These are phyloP conservation scores for Ramularia collo-cygni DNA, from an alignment of 2,329 filamentous ascomycete genomes.

Conservation along the genomic window DNA sequence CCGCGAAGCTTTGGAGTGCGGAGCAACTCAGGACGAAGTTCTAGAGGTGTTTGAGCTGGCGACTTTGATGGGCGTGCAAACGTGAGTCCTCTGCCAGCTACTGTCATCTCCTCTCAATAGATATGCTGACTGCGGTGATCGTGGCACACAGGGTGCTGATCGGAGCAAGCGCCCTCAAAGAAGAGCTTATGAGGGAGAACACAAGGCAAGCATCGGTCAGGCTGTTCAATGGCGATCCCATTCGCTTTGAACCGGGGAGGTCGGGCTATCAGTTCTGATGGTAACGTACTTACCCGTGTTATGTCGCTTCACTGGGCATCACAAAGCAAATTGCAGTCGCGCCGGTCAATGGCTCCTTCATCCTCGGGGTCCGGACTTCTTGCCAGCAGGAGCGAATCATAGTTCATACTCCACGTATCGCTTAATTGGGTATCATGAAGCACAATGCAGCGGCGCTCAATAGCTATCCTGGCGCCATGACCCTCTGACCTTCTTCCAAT, in stretches of 20 bases:
- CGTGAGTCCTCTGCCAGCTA: neutral
- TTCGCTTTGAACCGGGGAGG: neutral
- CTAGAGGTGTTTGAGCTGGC: conserved; percentile 45
- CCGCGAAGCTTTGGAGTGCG: conserved; percentile 42
- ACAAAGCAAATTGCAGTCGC: too few species aligned
- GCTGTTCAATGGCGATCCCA: neutral
- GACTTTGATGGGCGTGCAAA: conserved; percentile 24
- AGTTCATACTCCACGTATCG: too few species aligned
- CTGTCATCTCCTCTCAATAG: conserved; percentile 36
- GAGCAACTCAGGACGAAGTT: conserved; percentile 42
- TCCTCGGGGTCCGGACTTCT: too few species aligned
- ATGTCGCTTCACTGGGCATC: too few species aligned
- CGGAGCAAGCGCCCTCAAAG: neutral
- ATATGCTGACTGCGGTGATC: conserved; percentile 38
- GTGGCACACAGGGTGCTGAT: conserved; percentile 12
- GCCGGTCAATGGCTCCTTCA: conserved; percentile 33
- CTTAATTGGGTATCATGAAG: conserved; percentile 1
- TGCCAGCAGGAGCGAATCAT: too few species aligned
- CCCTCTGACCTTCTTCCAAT: conserved; percentile 59
- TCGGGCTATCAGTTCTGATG: neutral
- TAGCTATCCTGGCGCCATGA: conserved; percentile 59
- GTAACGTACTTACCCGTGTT: neutral
- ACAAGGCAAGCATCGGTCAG: neutral
- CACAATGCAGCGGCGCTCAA: conserved; percentile 6
- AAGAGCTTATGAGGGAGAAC: neutral